phyloP scores from a whole-genome alignment of 2,329 filamentous ascomycete genomes.

The Fusarium pininemorale region DNA sequence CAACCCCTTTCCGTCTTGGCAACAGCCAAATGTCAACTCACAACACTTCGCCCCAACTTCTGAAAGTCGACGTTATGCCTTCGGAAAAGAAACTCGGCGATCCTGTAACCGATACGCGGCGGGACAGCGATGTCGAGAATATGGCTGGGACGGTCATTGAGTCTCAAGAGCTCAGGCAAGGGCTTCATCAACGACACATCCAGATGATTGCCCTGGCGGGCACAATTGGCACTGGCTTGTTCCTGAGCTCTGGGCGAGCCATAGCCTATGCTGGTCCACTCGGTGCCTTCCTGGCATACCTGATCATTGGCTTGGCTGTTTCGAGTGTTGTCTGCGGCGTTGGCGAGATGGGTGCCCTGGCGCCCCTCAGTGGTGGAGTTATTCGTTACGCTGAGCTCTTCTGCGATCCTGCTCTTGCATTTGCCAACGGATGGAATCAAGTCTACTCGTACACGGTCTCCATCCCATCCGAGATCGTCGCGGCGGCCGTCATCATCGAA shows the following conservation, averaged over 20 bases:
- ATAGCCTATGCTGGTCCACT: background rate
- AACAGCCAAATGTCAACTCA: background rate
- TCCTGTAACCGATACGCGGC: background rate
- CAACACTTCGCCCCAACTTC: background rate
- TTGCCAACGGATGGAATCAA: slow-evolving; percentile 4
- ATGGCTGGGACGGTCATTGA: background rate
- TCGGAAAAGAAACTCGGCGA: background rate
- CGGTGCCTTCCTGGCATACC: background rate
- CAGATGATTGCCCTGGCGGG: slow-evolving; percentile 6
- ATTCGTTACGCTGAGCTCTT: slow-evolving; percentile 1
- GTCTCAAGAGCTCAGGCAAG: background rate
- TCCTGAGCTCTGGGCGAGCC: background rate
- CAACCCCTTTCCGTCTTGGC: background rate
- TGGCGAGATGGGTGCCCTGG: slow-evolving; percentile 1
- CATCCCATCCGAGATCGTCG: slow-evolving; percentile 3
- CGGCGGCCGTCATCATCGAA: slow-evolving; percentile 2
- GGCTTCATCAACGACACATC: background rate
- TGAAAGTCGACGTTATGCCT: background rate
- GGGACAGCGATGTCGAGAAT: background rate
- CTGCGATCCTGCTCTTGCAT: background rate
- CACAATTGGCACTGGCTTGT: background rate
- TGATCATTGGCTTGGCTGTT: background rate
- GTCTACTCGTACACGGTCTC: background rate
- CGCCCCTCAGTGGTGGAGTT: background rate
- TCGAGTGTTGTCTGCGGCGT: background rate